Conservation (phyloP, 495 filamentous ascomycete species). For the Penicillium arizonense region DNA sequence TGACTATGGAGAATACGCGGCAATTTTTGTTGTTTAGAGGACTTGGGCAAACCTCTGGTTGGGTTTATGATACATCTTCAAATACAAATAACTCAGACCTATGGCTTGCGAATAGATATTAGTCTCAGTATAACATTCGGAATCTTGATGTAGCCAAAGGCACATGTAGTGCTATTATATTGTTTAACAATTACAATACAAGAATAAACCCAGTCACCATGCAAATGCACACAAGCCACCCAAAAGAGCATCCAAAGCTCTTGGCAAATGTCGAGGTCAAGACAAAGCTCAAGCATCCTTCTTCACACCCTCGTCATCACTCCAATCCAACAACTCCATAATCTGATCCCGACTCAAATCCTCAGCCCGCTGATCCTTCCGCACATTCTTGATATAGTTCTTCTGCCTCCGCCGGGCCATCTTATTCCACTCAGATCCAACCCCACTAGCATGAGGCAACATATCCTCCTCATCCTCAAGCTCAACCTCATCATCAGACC, state of each 20-base stretch:
- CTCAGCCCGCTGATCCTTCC: conserved; percentile 43
- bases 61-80: background rate
- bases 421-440: conserved; percentile 45
- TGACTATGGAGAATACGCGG: conserved; percentile 2
- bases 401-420: conserved; percentile 63
- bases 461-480: conserved; percentile 57
- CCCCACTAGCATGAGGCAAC: conserved; percentile 42
- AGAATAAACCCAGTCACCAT: conserved; percentile 5
- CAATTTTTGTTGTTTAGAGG: background rate
- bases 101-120: background rate
- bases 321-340: conserved; percentile 66
- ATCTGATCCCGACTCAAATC: conserved; percentile 53
- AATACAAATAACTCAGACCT: background rate
- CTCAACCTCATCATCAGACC: conserved; percentile 55
- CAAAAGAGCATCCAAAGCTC: background rate
- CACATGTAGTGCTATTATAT: conserved; percentile 1
- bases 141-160: background rate
- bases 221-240: conserved; percentile 6
- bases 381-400: conserved; percentile 51
- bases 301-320: conserved; percentile 38
- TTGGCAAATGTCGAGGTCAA: background rate
- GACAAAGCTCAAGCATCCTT: conserved; percentile 14
- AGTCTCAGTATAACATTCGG: background rate
- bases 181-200: conserved; percentile 4
- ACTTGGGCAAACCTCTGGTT: background rate